Percentiles rank a stretch among this genome's conserved stretches.
Evolutionary conservation across 768 basidiomycete species (phyloP).

Genomic region (Lyophyllum atratum): DNA sequence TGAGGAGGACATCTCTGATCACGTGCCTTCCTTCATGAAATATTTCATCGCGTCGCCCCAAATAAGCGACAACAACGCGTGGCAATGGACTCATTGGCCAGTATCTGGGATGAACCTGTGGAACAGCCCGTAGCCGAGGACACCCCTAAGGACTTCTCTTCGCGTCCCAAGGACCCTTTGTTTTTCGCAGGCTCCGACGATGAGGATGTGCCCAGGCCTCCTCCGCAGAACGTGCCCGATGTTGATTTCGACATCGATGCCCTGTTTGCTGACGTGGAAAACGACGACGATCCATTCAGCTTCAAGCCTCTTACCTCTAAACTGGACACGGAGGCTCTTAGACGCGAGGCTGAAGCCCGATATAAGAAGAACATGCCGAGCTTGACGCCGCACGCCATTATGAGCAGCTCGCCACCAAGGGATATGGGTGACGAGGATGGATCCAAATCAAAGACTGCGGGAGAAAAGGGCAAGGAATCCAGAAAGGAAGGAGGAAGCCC

Average conservation of each 20-base stretch:
- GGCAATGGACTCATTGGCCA: conserved; percentile 45
- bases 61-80: conserved; percentile 47
- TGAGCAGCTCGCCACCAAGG: conserved; percentile 51
- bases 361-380: conserved; percentile 35
- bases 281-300: conserved; percentile 36
- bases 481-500: conserved; percentile 51
- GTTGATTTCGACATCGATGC: conserved; percentile 52
- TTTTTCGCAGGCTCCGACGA: conserved; percentile 66
- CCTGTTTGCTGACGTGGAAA: conserved; percentile 38
- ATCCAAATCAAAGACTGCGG: conserved; percentile 28
- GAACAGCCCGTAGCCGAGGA: conserved; percentile 25
- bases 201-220: conserved; percentile 30
- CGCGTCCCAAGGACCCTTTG: conserved; percentile 40
- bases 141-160: conserved; percentile 16
- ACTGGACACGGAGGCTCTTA: conserved; percentile 54
- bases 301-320: conserved; percentile 50
- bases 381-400: conserved; percentile 45
- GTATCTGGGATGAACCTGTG: conserved; percentile 63
- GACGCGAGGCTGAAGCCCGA: conserved; percentile 55
- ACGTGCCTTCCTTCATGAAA: conserved; percentile 5
- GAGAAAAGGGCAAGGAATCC: conserved; percentile 22
- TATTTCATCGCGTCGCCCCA: conserved; percentile 27
- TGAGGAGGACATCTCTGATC: conserved; percentile 14
- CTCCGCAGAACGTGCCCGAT: conserved; percentile 40
- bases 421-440: conserved; percentile 29